Conservation (phyloP, 164 flowering plant species). For the Berberis vulgaris region DNA sequence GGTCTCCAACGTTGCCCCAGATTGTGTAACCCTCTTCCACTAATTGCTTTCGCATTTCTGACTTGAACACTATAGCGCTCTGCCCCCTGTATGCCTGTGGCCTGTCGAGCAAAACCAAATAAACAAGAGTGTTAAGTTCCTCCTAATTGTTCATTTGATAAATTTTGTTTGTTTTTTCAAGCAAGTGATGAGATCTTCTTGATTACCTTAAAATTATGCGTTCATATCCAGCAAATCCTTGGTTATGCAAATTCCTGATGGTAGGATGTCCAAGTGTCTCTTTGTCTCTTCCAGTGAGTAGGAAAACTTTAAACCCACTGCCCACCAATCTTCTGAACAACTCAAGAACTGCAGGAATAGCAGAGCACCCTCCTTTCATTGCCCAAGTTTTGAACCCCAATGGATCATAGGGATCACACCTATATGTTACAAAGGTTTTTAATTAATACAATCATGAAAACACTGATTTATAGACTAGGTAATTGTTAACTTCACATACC, state of each 20-base stretch:
- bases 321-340: constrained; percentile 39
- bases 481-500: constrained; percentile 27
- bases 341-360: constrained; percentile 35
- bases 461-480: background rate
- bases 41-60: constrained; percentile 41
- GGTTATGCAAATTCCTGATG: constrained; percentile 33
- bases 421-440: background rate
- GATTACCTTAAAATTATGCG: constrained; percentile 62
- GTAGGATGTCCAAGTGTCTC: constrained; percentile 50
- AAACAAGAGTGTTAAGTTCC: background rate
- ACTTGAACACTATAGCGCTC: constrained; percentile 51
- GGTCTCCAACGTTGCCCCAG: constrained; percentile 86
- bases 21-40: constrained; percentile 58
- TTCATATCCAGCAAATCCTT: constrained; percentile 73
- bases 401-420: constrained; percentile 73
- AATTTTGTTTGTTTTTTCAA: no score
- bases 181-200: no score
- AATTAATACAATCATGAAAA: background rate
- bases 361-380: constrained; percentile 38
- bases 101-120: constrained; percentile 22
- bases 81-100: constrained; percentile 35
- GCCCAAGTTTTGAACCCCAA: constrained; percentile 58
- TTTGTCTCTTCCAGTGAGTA: constrained; percentile 67
- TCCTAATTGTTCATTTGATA: no score
- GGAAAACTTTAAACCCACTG: constrained; percentile 54